phyloP scores from a whole-genome alignment of 305 asterid species.

The Rubia peregrina region DNA sequence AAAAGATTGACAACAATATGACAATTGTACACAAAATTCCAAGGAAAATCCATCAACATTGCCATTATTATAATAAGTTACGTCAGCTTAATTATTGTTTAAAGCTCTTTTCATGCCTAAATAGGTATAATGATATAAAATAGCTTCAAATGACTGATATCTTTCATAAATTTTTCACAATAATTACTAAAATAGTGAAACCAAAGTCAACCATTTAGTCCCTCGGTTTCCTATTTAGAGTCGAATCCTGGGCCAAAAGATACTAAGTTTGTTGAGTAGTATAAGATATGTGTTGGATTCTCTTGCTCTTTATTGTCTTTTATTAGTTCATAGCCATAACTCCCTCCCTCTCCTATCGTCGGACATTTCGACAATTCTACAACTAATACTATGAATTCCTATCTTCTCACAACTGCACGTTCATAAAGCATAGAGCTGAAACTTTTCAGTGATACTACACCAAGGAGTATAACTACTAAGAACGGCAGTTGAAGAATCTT shows the following conservation, averaged over 20 bases:
- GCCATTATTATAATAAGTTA: neutral
- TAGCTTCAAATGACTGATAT: neutral
- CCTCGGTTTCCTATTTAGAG: neutral
- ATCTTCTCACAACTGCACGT: no score
- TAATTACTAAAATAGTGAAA: neutral
- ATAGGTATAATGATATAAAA: neutral
- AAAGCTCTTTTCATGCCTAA: constrained; percentile 1
- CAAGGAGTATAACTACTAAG: no score
- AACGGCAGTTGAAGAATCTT: neutral
- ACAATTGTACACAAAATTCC: neutral
- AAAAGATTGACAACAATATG: neutral
- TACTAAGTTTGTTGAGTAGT: neutral
- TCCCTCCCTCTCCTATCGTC: neutral
- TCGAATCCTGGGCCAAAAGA: neutral
- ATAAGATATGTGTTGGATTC: neutral
- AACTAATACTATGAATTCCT: no score
- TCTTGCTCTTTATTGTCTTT: neutral
- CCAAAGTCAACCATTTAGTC: neutral
- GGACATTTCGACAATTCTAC: neutral
- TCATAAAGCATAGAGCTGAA: no score
- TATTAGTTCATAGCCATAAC: neutral
- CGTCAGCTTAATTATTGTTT: neutral
- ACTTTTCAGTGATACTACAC: no score
- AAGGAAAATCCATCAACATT: neutral
- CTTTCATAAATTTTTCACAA: no score